Evolutionary conservation across 306 rosid genomes (phyloP), one percentile per base, ranked within the genome.

Genomic region (Amphicarpaea edgeworthii): DNA sequence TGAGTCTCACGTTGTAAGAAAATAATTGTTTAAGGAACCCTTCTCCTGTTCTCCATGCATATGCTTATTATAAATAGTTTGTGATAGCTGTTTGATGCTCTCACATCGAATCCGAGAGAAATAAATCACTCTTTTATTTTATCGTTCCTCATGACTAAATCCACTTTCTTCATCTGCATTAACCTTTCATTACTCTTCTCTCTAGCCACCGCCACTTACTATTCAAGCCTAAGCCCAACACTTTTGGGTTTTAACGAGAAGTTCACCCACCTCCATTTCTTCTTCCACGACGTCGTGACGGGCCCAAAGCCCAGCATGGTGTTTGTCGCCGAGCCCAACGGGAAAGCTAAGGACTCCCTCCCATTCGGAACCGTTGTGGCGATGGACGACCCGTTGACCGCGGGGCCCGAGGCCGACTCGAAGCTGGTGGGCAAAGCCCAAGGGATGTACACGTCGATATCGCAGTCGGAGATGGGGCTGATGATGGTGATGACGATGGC

Each of bases 221-320:
- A 74, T 1, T 66, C 26, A 38, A 82, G 53, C 16, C 1, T 81
- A 0, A 64, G 81, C 3, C 87, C 85, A 24, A 16, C 72, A 0
- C 38, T 68, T 0, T 8, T 80, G 11, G 89, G 85, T 1, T 72
- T 88, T 12, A 70, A 50, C 1, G 76, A 70, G 70, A 86, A 73
- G 73, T 62, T 90, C 30, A 84, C 79, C 61, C 92, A 88, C 57
- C 87, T 90, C 24, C 89, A 85, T 71, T 90, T 88, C 87, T 90
- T 50, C 88, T 85, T 88, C 79, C 96, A 88, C 12, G 93, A 90
- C 64, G 49, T 77, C 0, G 82, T 80, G 50, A 17, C 86, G 1
- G 86, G 93, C 14, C 82, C 66, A 15, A 84, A 85, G 1, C 89
- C 89, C 4, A 74, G 77, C 19, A 74, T 72, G 63, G 69, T 83